phyloP scores from a whole-genome alignment of 2,329 filamentous ascomycete species.

The Colletotrichum zoysiae region DNA sequence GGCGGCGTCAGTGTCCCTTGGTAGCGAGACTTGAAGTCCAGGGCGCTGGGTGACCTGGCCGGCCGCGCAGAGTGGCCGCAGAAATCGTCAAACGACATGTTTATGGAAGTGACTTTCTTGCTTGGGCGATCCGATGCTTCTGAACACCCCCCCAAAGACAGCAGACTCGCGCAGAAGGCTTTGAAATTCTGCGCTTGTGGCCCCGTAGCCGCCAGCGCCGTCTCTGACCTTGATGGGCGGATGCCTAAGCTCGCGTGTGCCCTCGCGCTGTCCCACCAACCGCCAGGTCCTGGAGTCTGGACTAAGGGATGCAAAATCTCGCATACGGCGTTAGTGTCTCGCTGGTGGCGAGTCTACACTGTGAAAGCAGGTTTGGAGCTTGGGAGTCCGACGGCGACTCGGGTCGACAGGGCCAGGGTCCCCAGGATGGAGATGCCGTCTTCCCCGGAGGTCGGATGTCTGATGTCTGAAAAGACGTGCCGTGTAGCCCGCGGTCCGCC shows the following conservation, averaged over 20 bases:
- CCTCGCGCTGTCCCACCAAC: background rate
- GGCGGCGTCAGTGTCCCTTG: conserved; percentile 13
- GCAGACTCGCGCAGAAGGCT: background rate
- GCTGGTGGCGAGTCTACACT: background rate
- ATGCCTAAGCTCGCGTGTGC: background rate
- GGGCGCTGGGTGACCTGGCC: conserved; percentile 25
- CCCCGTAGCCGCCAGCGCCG: background rate
- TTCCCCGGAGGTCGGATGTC: conserved; percentile 25
- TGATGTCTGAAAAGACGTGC: conserved; percentile 28
- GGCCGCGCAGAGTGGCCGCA: conserved; percentile 28
- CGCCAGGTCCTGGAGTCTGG: conserved; percentile 3
- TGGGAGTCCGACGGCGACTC: conserved; percentile 1
- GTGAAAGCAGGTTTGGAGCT: conserved; percentile 2
- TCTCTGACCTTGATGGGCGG: background rate
- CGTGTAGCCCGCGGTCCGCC: conserved; percentile 28
- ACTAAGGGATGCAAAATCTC: conserved; percentile 12
- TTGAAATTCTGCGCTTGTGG: background rate
- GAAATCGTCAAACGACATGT: conserved; percentile 32
- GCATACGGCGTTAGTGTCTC: conserved; percentile 6
- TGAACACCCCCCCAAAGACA: background rate
- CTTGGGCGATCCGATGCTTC: conserved; percentile 16
- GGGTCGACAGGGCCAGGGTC: conserved; percentile 5
- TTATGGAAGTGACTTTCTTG: conserved; percentile 9
- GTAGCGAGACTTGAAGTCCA: conserved; percentile 18
- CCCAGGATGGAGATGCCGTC: conserved; percentile 22